These are phyloP conservation scores for Mangifera indica DNA, from an alignment of 345 rosid genomes.

Conservation along the genomic window DNA sequence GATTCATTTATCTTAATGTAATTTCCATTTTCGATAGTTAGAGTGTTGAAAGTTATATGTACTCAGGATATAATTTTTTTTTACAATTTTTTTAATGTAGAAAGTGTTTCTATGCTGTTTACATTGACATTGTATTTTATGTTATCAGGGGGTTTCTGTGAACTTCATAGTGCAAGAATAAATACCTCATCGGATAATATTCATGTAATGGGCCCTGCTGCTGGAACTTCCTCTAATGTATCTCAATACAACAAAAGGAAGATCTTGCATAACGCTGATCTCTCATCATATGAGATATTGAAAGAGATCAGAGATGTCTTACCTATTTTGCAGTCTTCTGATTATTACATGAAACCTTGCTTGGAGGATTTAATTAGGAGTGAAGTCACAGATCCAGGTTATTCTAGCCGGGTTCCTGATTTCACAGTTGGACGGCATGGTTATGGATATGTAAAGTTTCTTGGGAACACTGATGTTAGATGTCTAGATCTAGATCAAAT, in stretches of 20 bases:
- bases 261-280: conserved; percentile 26
- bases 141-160: conserved; percentile 25
- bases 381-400: conserved; percentile 63
- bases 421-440: conserved; percentile 77
- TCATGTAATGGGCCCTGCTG: conserved; percentile 18
- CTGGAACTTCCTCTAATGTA: conserved; percentile 11
- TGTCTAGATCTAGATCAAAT: conserved; percentile 59
- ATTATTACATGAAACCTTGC: conserved; percentile 68
- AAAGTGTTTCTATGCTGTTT: neutral
- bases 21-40: too few species aligned
- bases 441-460: conserved; percentile 67
- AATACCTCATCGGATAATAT: conserved; percentile 10
- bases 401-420: conserved; percentile 64
- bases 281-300: conserved; percentile 16
- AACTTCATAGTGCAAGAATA: neutral
- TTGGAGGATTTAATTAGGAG: conserved; percentile 49
- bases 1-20: too few species aligned
- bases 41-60: too few species aligned
- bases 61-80: too few species aligned
- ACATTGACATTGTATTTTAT: neutral
- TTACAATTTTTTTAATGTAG: too few species aligned
- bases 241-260: conserved; percentile 51
- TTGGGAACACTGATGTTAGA: conserved; percentile 80
- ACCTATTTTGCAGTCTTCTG: conserved; percentile 51
- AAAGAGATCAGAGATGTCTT: conserved; percentile 41